A percentile compares a stretch with the other conserved stretches of the same genome.
Evolutionary conservation across 2,329 filamentous ascomycete species (phyloP).

Genomic region (Colletotrichum incanum): DNA sequence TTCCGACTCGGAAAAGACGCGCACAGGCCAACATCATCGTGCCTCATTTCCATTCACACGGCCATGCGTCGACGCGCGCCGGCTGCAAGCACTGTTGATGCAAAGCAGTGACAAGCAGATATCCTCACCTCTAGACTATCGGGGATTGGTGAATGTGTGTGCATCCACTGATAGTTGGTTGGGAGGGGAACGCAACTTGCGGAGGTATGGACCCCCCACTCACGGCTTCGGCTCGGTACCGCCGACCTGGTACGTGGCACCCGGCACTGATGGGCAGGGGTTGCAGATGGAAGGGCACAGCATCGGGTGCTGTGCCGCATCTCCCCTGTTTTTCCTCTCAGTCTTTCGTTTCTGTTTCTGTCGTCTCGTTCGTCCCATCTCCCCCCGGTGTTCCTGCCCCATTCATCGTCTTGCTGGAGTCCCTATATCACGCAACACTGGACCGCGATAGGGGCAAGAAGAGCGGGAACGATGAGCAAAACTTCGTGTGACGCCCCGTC

Average conservation of each 20-base stretch:
- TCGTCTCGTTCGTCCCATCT: not conserved
- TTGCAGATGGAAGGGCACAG: not conserved
- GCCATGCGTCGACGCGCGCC: too few species aligned
- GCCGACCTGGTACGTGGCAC: not conserved
- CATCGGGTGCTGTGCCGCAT: not conserved
- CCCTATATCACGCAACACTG: not conserved
- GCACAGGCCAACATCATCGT: too few species aligned
- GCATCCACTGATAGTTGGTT: not conserved
- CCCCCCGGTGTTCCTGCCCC: too few species aligned
- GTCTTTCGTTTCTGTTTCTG: too few species aligned
- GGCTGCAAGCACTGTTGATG: too few species aligned
- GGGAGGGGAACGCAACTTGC: fast-evolving
- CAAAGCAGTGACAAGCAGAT: not conserved
- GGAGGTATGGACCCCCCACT: fast-evolving
- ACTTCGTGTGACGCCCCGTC: too few species aligned
- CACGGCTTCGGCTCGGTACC: not conserved
- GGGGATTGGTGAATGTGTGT: not conserved
- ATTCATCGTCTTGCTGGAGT: not conserved
- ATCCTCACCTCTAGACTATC: constrained; percentile 3
- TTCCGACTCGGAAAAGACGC: too few species aligned
- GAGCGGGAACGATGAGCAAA: not conserved
- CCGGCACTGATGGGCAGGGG: not conserved
- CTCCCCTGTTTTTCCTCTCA: not conserved
- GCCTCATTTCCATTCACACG: too few species aligned
- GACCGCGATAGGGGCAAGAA: not conserved